Percentiles rank a stretch among this genome's conserved stretches.
Evolutionary conservation across 768 basidiomycete species (phyloP).

Genomic region (Amanita polypyramis): DNA sequence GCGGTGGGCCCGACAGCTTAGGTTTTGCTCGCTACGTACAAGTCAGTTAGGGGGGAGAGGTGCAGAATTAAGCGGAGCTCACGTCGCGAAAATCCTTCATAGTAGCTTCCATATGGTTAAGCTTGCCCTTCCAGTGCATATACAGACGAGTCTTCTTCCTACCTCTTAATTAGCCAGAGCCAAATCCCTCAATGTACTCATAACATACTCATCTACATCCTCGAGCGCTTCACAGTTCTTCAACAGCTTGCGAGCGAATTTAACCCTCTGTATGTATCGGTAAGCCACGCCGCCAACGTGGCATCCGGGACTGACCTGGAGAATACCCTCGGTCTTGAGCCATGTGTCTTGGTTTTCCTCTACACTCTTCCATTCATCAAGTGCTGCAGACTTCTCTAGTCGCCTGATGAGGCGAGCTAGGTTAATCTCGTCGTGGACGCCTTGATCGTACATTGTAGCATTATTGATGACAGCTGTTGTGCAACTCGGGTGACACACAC

Average conservation of each 20-base stretch:
- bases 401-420: constrained; percentile 47
- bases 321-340: constrained; percentile 42
- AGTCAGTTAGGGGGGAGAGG: neutral
- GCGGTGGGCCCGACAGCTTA: constrained; percentile 26
- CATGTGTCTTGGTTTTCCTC: constrained; percentile 24
- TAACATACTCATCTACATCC: constrained; percentile 32
- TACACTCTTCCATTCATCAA: constrained; percentile 24
- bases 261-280: constrained; percentile 27
- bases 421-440: constrained; percentile 56
- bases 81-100: constrained; percentile 48
- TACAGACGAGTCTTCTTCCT: constrained; percentile 35
- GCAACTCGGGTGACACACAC: neutral
- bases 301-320: constrained; percentile 36
- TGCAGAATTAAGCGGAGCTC: neutral
- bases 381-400: constrained; percentile 44
- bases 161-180: neutral
- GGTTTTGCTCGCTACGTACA: constrained; percentile 30
- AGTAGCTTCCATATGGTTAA: constrained; percentile 46
- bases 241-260: constrained; percentile 45
- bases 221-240: constrained; percentile 47
- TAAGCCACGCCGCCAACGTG: neutral
- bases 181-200: too few species aligned
- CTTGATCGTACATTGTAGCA: neutral
- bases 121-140: constrained; percentile 33
- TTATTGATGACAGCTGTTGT: neutral